Evolutionary conservation across 1,284 basidiomycete species (phyloP).

Genomic region (Takashimella tepidaria): DNA sequence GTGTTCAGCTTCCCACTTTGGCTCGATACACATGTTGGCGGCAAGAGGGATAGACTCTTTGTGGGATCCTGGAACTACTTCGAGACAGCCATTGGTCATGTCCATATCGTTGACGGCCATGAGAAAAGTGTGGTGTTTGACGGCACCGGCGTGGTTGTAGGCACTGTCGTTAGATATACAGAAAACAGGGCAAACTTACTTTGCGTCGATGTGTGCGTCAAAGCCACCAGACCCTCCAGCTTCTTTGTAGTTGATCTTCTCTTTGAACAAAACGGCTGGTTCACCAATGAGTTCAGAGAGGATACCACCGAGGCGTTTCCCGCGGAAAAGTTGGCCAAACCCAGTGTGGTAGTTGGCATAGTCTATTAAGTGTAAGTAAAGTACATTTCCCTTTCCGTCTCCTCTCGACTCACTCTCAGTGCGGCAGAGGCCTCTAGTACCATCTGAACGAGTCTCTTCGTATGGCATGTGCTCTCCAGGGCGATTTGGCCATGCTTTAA

Average conservation of each 20-base stretch:
- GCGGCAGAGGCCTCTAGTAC: constrained; percentile 28
- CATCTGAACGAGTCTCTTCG: constrained; percentile 29
- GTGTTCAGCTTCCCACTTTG: constrained; percentile 29
- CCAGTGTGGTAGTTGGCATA: constrained; percentile 33
- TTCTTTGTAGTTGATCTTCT: constrained; percentile 45
- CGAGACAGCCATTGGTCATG: constrained; percentile 35
- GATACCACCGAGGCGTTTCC: constrained; percentile 21
- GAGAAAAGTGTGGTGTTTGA: constrained; percentile 31
- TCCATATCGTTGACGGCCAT: constrained; percentile 39
- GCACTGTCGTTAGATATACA: constrained; percentile 14
- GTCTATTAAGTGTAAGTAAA: constrained; percentile 11
- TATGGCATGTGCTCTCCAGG: constrained; percentile 37
- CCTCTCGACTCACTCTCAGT: constrained; percentile 36
- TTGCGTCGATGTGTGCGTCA: constrained; percentile 38
- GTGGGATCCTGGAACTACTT: constrained; percentile 37
- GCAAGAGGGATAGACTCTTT: constrained; percentile 24
- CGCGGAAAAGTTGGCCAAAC: constrained; percentile 28
- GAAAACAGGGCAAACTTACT: not conserved
- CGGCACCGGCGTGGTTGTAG: constrained; percentile 26
- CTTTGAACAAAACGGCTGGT: constrained; percentile 34
- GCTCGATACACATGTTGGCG: constrained; percentile 31
- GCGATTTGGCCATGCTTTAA: constrained; percentile 32
- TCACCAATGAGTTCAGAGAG: constrained; percentile 29
- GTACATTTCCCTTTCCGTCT: too few species aligned
- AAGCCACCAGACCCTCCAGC: constrained; percentile 33